Base-by-base conservation (phyloP, 2,329 filamentous ascomycete genomes). In the Pseudogymnoascus sp. region DNA sequence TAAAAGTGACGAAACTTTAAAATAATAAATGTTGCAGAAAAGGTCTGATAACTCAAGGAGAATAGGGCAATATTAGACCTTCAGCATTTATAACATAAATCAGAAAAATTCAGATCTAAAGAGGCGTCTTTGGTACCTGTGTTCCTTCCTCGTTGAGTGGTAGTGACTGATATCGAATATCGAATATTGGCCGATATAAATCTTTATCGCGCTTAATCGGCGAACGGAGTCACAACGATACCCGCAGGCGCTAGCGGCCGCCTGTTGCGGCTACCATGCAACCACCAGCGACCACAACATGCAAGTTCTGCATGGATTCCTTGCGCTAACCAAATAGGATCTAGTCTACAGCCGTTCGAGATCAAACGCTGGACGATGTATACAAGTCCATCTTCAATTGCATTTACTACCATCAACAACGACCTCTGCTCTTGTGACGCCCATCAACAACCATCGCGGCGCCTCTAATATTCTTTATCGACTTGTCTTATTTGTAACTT, bases 301-400 rank as follows among this genome's bases (percentile, higher is more conserved):
- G 50, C 50, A 56, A 36, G 28, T 34, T 36, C 28, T 56, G 50
- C 50, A 56, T 56, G 50, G 50, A 56, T 56, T 56, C 28, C 2
- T 18, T 5, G 10, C 28, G 50, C 50, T 56, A 56, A 34, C 50
- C 50, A 16, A 14, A 56, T 34, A 36, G 16, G 3, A 36, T 34
- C 50, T 56, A 56, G 50, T 36, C 25, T 11, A 56, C 50, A 56
- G 50, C 50, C 50, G 28, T 56, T 56, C 50, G 50, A 56, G 50
- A 56, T 56, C 50, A 56, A 56, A 56, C 50, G 50, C 50, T 34
- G 50, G 50, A 56, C 50, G 50, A 56, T 56, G 50, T 56, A 56
- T 36, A 56, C 50, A 56, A 56, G 50, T 56, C 50, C 50, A 56
- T 56, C 50, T 56, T 56, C 25, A 56, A 56, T 36, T 56, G 50